Base-by-base conservation (phyloP, 2,329 filamentous ascomycete genomes). In the Pseudopyrenochaeta lycopersici region DNA sequence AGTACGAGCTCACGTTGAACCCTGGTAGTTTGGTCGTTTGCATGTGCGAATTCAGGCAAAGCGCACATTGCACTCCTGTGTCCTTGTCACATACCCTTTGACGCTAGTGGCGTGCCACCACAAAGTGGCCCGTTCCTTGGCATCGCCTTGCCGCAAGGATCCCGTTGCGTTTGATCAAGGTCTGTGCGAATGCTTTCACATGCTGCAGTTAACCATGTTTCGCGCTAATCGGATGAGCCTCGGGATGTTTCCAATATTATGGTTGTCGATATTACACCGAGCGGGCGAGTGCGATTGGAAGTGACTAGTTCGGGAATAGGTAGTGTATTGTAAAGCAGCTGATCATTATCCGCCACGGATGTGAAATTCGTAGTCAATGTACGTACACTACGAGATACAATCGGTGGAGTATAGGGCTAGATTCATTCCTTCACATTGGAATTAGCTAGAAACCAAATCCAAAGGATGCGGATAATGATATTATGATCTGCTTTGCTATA, bases 221-320 rank as follows among this genome's bases (percentile, higher is more conserved):
- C 33, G 21, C 23, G n/a, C 41, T 45, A 21, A 18, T 17, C 14
- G 17, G 33, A 23, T 61, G 52, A 49, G 45, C 55, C 58, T 58
- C 55, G 55, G 58, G 58, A 56, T 51, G 41, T 56, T 58, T 49
- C 42, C 55, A 61, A 42, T 27, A 42, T 46, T 53, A 46, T 47
- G 42, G 52, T 23, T 23, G 33, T 49, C 49, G 36, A 58, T 53
- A 56, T 53, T 53, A 47, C 35, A 35, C 40, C 27, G 47, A 48
- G 45, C 49, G 39, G 52, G 48, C 42, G 33, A 55, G 39, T 33
- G 43, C 39, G 49, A 43, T 49, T 47, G 18, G 17, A 23, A 35
- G 20, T 41, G 36, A 46, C 30, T 49, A 46, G 29, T 29, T 46
- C 18, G 53, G 35, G 40, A 45, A 14, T 12, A 41, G 15, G 39